phyloP scores from a whole-genome alignment of 257 asterid species.

The Orobanche coerulescens region DNA sequence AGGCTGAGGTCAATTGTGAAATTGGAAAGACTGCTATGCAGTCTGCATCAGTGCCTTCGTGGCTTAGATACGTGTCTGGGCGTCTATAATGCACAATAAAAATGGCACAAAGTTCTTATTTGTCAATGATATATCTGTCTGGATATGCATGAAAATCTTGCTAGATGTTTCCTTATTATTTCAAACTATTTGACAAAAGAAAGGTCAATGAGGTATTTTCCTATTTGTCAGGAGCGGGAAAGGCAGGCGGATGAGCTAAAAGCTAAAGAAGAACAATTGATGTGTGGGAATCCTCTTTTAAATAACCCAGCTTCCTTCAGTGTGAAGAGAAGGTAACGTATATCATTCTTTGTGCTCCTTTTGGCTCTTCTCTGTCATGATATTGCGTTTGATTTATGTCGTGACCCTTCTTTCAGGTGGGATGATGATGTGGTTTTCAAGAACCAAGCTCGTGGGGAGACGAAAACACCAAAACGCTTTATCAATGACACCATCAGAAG shows the following conservation, averaged over 20 bases:
- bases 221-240: conserved; percentile 47
- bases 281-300: conserved; percentile 78
- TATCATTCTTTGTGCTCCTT: not conserved
- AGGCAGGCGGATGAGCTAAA: conserved; percentile 74
- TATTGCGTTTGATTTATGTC: not conserved
- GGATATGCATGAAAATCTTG: not conserved
- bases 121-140: not conserved
- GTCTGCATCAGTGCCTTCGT: not conserved
- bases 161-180: not conserved
- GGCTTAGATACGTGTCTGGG: not conserved
- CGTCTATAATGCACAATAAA: not conserved
- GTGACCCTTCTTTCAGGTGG: conserved; percentile 87
- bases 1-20: not conserved
- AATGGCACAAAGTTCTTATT: not conserved
- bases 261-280: conserved; percentile 74
- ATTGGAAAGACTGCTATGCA: not conserved
- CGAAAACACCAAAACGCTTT: conserved; percentile 63
- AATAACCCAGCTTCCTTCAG: conserved; percentile 63
- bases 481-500: conserved; percentile 88
- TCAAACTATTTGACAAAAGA: not conserved
- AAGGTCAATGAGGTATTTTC: conserved; percentile 13
- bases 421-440: conserved; percentile 97
- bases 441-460: conserved; percentile 92
- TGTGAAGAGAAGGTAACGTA: conserved; percentile 68
- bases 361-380: not conserved